These are phyloP conservation scores for Lactarius psammicola DNA, from an alignment of 768 basidiomycete species.

Conservation along the genomic window DNA sequence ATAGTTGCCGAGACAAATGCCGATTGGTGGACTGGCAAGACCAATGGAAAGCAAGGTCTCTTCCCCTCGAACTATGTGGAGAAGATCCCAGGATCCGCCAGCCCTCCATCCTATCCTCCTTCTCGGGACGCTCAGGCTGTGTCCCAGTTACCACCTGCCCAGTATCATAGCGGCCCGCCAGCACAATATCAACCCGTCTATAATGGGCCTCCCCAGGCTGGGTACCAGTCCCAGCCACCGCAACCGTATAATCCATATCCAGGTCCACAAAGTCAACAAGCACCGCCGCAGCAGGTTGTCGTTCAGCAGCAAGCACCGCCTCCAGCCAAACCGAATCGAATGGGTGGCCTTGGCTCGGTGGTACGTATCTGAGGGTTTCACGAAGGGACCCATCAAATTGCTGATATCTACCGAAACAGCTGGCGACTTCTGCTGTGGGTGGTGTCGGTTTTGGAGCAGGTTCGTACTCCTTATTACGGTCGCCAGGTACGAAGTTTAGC, in stretches of 20 bases:
- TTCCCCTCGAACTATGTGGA: conserved; percentile 80
- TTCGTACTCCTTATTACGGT: conserved; percentile 34
- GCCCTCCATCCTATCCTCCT: conserved; percentile 29
- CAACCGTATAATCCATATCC: conserved; percentile 25
- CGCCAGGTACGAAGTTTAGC: neutral
- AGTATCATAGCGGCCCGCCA: conserved; percentile 33
- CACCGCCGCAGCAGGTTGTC: conserved; percentile 27
- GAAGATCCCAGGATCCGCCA: conserved; percentile 39
- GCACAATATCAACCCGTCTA: conserved; percentile 41
- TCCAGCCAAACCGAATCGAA: conserved; percentile 20
- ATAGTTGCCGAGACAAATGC: conserved; percentile 75
- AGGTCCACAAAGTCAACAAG: conserved; percentile 28
- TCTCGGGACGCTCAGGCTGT: conserved; percentile 8
- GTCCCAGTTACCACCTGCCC: conserved; percentile 22
- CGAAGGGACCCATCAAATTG: neutral
- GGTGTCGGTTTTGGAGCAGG: conserved; percentile 79
- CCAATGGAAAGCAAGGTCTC: conserved; percentile 63
- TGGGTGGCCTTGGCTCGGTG: conserved; percentile 24
- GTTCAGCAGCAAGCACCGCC: conserved; percentile 33
- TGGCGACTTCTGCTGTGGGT: conserved; percentile 47
- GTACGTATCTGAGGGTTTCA: conserved; percentile 4
- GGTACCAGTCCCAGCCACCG: conserved; percentile 30
- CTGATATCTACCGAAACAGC: conserved; percentile 25
- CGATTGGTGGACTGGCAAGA: conserved; percentile 84
- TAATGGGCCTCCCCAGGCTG: conserved; percentile 30